These are phyloP conservation scores for Rheum nobile DNA, from an alignment of 148 eudicot species.

Conservation along the genomic window DNA sequence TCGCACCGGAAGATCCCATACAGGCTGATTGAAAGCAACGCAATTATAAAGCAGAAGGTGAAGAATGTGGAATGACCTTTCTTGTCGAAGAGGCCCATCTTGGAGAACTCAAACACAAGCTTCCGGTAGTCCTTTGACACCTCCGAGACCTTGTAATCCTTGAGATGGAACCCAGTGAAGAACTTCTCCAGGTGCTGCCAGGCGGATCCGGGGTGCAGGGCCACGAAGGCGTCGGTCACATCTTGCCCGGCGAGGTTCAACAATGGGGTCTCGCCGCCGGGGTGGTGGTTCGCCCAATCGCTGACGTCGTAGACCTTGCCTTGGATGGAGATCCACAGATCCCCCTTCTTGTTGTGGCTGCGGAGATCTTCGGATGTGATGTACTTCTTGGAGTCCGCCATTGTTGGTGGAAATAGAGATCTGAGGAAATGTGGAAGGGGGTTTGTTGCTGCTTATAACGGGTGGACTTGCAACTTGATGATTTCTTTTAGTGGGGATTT, in stretches of 20 bases:
- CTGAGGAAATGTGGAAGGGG: not conserved
- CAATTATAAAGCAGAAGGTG: constrained; percentile 22
- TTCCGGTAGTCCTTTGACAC: constrained; percentile 70
- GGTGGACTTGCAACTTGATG: not conserved
- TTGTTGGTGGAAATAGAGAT: not conserved
- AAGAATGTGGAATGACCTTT: constrained; percentile 56
- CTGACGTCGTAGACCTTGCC: constrained; percentile 83
- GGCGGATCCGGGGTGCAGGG: constrained; percentile 75
- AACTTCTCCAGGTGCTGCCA: constrained; percentile 59
- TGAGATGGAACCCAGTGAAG: constrained; percentile 54
- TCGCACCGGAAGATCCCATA: constrained; percentile 41
- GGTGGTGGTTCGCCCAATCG: constrained; percentile 62
- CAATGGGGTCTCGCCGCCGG: constrained; percentile 65
- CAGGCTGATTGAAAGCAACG: constrained; percentile 27
- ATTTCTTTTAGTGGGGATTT: not conserved
- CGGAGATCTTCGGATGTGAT: constrained; percentile 54
- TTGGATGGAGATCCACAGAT: constrained; percentile 86
- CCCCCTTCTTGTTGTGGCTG: constrained; percentile 54
- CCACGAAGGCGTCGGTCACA: constrained; percentile 86
- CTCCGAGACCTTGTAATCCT: constrained; percentile 49
- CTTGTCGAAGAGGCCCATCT: constrained; percentile 61
- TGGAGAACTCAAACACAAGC: constrained; percentile 41
- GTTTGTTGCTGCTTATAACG: not conserved
- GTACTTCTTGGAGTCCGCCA: constrained; percentile 33
- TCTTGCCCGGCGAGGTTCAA: constrained; percentile 70